Base-by-base conservation (phyloP, 2,329 filamentous ascomycete species). In the Lachnellula hyalina region DNA sequence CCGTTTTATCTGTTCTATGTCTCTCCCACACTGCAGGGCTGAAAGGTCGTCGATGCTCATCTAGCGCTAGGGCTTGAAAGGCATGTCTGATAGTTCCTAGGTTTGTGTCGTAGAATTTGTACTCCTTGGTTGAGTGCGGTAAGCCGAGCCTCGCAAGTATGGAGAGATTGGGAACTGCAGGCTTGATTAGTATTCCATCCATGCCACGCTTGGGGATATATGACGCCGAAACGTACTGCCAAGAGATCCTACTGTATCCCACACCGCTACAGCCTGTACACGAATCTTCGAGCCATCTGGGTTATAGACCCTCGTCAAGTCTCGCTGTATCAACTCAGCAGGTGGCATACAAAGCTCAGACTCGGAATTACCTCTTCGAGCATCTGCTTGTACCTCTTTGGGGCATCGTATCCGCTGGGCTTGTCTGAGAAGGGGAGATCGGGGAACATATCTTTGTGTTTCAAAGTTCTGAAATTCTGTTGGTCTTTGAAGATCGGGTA, bases 31-130 rank as follows among this genome's bases (percentile, higher is more conserved):
- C 59, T 9, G 74, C 69, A 23, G 74, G 72, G 8, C 54, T 55
- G 58, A 74, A 76, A 0, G 72, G 63, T 12, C 57, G 55, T 40
- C 77, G 70, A 35, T 73, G 73, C 60, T 80, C 77, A 58, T 79
- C 77, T 8, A 79, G 70, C 5, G 76, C 75, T 6, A 80, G 66
- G 8, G 76, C 76, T 57, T 80, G 77, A 56, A 80, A 79, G 2
- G 77, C 77, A 62, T 78, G 68, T 54, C 73, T 68, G 53, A 69
- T 68, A 47, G 65, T 61, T 8, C 70, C 72, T 51, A 78, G 68
- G 49, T 72, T 69, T 4, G 75, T 77, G 62, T 76, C 72, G 52
- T 71, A 73, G 56, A 77, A 77, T 21, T 63, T 66, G 51, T 69
- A 66, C 66, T 51, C 73, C 60, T 63, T 66, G 3, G 63, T 66